Conservation (phyloP, 2,329 filamentous ascomycete genomes). For the Zasmidium cellare region DNA sequence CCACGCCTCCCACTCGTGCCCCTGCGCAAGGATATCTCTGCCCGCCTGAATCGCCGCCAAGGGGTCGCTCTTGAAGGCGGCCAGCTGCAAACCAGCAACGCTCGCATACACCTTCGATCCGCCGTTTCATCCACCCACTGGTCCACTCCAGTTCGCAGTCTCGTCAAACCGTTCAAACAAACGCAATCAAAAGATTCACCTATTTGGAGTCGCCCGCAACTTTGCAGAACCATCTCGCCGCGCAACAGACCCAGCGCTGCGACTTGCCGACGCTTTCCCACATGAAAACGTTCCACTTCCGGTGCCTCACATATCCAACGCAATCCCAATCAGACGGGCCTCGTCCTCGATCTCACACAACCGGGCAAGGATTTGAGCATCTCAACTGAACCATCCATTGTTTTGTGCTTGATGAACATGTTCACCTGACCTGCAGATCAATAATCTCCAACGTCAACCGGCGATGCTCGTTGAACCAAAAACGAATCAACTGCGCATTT, state of each 20-base stretch:
- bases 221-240: not conserved
- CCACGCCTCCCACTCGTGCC: not conserved
- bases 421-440: not conserved
- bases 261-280: not conserved
- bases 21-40: not conserved
- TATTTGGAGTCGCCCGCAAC: conserved; percentile 7
- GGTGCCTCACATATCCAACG: conserved; percentile 7
- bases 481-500: not conserved
- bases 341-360: not conserved
- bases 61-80: not conserved
- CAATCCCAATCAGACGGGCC: conserved; percentile 2
- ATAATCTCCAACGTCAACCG: not conserved
- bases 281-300: not conserved
- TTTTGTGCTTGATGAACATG: conserved; percentile 3
- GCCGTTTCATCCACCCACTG: not conserved
- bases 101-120: not conserved
- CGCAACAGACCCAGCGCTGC: not conserved
- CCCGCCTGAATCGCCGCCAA: conserved; percentile 1
- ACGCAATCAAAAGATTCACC: conserved; percentile 8
- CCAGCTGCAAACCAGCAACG: not conserved
- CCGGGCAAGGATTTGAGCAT: not conserved
- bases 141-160: not conserved
- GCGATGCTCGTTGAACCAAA: not conserved
- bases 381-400: not conserved
- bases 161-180: too few relatives aligned